These are phyloP conservation scores for Puccinia triticina DNA, from an alignment of 1,284 basidiomycete genomes.

Conservation along the genomic window DNA sequence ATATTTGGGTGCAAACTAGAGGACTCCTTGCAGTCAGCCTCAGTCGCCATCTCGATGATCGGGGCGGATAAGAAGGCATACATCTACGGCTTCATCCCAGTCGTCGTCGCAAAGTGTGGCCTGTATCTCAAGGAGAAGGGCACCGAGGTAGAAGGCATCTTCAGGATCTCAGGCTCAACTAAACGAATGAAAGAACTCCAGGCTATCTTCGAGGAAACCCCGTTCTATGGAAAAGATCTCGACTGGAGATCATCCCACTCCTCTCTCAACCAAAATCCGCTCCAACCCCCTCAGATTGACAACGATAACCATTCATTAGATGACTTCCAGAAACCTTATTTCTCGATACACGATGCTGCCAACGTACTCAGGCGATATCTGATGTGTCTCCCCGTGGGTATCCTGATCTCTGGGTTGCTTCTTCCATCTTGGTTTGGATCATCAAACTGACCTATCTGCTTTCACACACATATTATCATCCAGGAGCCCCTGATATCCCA, in stretches of 20 bases:
- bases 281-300: constrained; percentile 2
- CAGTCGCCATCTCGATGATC: constrained; percentile 91
- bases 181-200: constrained; percentile 96
- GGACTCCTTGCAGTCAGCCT: constrained; percentile 81
- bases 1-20: constrained; percentile 86
- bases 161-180: constrained; percentile 87
- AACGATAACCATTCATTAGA: neutral
- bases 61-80: constrained; percentile 68
- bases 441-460: neutral
- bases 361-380: constrained; percentile 93
- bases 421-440: constrained; percentile 49
- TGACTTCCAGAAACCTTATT: constrained; percentile 62
- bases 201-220: constrained; percentile 81
- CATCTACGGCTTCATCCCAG: constrained; percentile 77
- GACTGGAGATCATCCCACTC: constrained; percentile 75
- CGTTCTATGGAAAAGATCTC: constrained; percentile 88
- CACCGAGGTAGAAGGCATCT: constrained; percentile 91
- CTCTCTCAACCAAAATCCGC: neutral
- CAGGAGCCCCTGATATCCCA: constrained; percentile 58
- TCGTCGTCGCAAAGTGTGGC: constrained; percentile 95
- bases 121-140: constrained; percentile 88
- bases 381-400: constrained; percentile 87
- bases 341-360: constrained; percentile 92
- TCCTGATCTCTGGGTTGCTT: neutral
- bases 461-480: neutral